Evolutionary conservation across 306 rosid species (phyloP), one percentile per base, ranked within the genome.

Genomic region (Ormosia emarginata): DNA sequence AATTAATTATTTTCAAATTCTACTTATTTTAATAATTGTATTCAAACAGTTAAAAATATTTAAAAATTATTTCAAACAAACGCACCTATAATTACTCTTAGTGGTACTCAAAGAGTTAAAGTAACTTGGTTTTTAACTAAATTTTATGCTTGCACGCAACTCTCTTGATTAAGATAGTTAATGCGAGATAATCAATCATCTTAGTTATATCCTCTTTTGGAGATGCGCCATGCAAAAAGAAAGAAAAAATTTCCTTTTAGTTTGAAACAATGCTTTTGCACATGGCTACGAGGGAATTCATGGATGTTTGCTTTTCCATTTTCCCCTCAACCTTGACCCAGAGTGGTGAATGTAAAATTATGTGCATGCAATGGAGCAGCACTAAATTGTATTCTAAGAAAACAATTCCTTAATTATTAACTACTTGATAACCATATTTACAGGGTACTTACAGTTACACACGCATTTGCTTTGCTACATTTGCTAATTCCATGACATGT

Each of bases 181-280:
- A 67, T 8, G 24, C 3, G 57, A 71, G 4, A 73, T n/a, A 33
- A 47, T 66, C 49, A 57, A 59, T 36, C 32, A 66, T 8, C 85
- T 81, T 85, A 81, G 92, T 89, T 83, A 83, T 69, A 79, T 73
- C 49, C 87, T 79, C 79, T 81, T 78, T 24, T 24, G 24, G 1
- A 81, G 79, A 83, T 83, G 75, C 77, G 81, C 85, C 87, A 57
- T 52, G 83, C 76, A 74, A 66, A 66, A 70, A 63, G 67, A 32
- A 39, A 65, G 8, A 34, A 33, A 34, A 55, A 56, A 13, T 52
- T 11, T 62, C 43, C 44, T 46, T 77, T 34, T 37, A 39, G 73
- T 63, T 36, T 52, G 7, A 80, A 64, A 49, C 59, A 78, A 12
- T 40, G 64, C 36, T 66, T 58, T 46, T 9, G 79, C 50, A 32